phyloP scores from a whole-genome alignment of 139 green algal genomes.

The Chlamydomonas sp. region DNA sequence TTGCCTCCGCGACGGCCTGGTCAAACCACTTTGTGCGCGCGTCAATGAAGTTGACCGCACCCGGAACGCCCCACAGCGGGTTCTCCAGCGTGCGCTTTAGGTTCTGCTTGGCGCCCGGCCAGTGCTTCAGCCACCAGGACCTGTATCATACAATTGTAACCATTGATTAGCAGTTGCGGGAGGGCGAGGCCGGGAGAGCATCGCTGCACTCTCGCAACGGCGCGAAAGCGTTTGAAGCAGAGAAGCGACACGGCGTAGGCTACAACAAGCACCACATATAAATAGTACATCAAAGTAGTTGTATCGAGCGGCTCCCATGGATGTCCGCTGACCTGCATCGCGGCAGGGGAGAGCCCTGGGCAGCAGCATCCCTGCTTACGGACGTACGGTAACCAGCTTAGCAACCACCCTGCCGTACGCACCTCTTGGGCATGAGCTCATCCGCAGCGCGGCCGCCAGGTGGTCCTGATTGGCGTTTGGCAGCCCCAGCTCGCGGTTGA shows the following conservation, averaged over 20 bases:
- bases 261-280: no score
- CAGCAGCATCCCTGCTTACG: no score
- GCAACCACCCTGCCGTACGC: background rate
- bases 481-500: constrained; percentile 64
- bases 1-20: constrained; percentile 49
- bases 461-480: constrained; percentile 72
- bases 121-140: constrained; percentile 35
- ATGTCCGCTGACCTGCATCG: background rate
- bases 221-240: no score
- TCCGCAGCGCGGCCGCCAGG: constrained; percentile 64
- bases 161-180: no score
- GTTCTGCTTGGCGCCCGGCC: constrained; percentile 39
- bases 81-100: constrained; percentile 47
- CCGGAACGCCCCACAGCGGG: constrained; percentile 43
- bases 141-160: background rate
- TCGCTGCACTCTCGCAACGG: no score
- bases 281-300: no score
- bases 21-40: constrained; percentile 83
- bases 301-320: no score
- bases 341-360: no score
- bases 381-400: constrained; percentile 17
- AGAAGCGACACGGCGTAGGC: no score
- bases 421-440: constrained; percentile 63
- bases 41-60: constrained; percentile 80
- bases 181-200: no score